A percentile compares a stretch with the other conserved stretches of the same genome.
phyloP scores from a whole-genome alignment of 2,329 filamentous ascomycete genomes.

The Whalleya microplaca region DNA sequence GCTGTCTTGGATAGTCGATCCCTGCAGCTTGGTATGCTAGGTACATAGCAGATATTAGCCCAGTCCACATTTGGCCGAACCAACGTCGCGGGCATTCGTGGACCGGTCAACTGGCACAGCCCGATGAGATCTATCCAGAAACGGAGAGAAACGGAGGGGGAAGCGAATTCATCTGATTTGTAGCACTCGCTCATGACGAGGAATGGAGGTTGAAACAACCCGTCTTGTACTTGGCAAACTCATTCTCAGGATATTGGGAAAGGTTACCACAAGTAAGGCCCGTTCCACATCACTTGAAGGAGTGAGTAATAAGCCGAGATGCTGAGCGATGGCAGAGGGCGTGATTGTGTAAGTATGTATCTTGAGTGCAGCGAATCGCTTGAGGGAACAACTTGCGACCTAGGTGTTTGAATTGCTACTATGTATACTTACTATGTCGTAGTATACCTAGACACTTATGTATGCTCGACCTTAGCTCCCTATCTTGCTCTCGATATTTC shows the following conservation, averaged over 20 bases:
- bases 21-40: slow-evolving; percentile 2
- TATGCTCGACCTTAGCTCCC: no score
- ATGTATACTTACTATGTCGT: neutral
- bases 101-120: slow-evolving; percentile 10
- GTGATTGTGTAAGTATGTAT: slow-evolving; percentile 2
- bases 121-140: slow-evolving; percentile 2
- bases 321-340: slow-evolving; percentile 16
- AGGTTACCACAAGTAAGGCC: slow-evolving; percentile 12
- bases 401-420: neutral
- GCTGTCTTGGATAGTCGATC: slow-evolving; percentile 21
- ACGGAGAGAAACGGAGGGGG: slow-evolving; percentile 9
- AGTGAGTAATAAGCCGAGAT: neutral
- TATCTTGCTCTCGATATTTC: no score
- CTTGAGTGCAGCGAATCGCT: slow-evolving; percentile 26
- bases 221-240: slow-evolving; percentile 27
- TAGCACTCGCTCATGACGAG: slow-evolving; percentile 19
- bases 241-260: slow-evolving; percentile 20
- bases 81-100: slow-evolving; percentile 3
- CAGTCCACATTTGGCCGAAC: slow-evolving; percentile 8
- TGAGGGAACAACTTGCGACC: slow-evolving; percentile 7
- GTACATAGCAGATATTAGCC: slow-evolving; percentile 2
- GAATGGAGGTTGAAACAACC: slow-evolving; percentile 27
- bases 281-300: slow-evolving; percentile 6
- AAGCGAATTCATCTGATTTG: slow-evolving; percentile 8
- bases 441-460: no score